These are phyloP conservation scores for Globisporangium takayamanum DNA, from an alignment of 352 stramenopile genomes.

Conservation along the genomic window DNA sequence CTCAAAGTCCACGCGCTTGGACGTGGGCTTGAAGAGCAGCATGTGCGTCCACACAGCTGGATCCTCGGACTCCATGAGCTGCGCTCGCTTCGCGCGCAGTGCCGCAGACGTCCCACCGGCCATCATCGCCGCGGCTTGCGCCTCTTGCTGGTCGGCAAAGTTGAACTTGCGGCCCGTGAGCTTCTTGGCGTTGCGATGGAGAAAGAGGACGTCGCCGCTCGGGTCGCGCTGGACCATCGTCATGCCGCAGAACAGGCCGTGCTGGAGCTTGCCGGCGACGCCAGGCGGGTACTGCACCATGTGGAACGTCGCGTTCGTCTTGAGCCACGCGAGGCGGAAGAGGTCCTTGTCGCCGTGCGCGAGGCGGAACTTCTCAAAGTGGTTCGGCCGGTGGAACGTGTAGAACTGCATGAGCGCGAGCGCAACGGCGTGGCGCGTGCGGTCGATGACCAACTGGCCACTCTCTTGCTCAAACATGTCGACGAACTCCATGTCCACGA, in stretches of 20 bases:
- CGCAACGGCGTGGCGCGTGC: slow-evolving; percentile 20
- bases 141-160: too few species aligned
- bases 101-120: slow-evolving; percentile 11
- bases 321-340: slow-evolving; percentile 54
- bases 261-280: slow-evolving; percentile 25
- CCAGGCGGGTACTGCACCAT: slow-evolving; percentile 40
- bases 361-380: slow-evolving; percentile 31
- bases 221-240: slow-evolving; percentile 39
- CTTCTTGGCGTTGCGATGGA: slow-evolving; percentile 50
- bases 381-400: slow-evolving; percentile 31
- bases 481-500: slow-evolving; percentile 35
- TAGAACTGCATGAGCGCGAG: slow-evolving; percentile 32
- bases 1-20: slow-evolving; percentile 31
- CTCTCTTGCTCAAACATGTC: slow-evolving; percentile 74
- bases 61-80: slow-evolving; percentile 23
- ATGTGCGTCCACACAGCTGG: slow-evolving; percentile 65
- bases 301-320: slow-evolving; percentile 35
- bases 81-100: not conserved
- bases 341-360: slow-evolving; percentile 51
- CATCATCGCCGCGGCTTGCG: slow-evolving; percentile 44
- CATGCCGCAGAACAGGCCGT: slow-evolving; percentile 47
- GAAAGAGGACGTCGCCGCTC: slow-evolving; percentile 27
- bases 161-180: slow-evolving; percentile 11
- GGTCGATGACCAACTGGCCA: slow-evolving; percentile 50
- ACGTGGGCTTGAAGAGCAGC: slow-evolving; percentile 48